Evolutionary conservation across 2,329 filamentous ascomycete species (phyloP), one percentile per base, ranked within the genome.

Genomic region (Tolypocladium ovalisporum): DNA sequence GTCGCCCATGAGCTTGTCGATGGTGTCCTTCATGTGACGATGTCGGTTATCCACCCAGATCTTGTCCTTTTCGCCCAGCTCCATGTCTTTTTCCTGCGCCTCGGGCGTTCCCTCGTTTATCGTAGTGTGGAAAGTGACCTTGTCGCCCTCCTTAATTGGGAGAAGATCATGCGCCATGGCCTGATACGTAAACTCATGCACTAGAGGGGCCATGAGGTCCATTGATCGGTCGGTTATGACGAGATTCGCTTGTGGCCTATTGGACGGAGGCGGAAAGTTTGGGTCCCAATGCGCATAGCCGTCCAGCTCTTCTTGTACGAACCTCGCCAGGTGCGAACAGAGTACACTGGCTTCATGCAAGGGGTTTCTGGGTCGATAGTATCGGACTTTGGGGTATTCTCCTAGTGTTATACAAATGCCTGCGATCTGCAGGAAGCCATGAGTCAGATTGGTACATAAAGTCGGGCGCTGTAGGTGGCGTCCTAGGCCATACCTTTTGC

Each of bases 151-250:
- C 65, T 88, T 86, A 67, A 99, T 90, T 0, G 88, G 88, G 35
- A 99, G 76, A 10, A 99, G 77, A 68, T 99, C 94, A 71, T 97
- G 90, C 4, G 90, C 93, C 93, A 99, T 97, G 54, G 94, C 91
- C 72, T 99, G 94, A 70, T 97, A 99, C 15, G 94, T 97, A 69
- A 99, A 97, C 67, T 99, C 94, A 73, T 99, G 94, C 4, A 97
- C 69, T 13, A 97, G 75, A 1, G 94, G 94, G 0, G 93, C 86
- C 74, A 88, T 84, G 4, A 97, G 73, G 70, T 99, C 94, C 88
- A 99, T 94, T 9, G 91, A 90, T 60, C 94, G 84, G 70, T 97
- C 94, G 1, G 91, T 89, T 60, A 99, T 88, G 66, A 96, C 78
- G 0, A 99, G 81, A 0, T 91, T 84, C 42, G 90, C 90, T 62